These are phyloP conservation scores for Chytriomyces sp. DNA, from an alignment of 192 early-diverging fungal species.

Conservation along the genomic window DNA sequence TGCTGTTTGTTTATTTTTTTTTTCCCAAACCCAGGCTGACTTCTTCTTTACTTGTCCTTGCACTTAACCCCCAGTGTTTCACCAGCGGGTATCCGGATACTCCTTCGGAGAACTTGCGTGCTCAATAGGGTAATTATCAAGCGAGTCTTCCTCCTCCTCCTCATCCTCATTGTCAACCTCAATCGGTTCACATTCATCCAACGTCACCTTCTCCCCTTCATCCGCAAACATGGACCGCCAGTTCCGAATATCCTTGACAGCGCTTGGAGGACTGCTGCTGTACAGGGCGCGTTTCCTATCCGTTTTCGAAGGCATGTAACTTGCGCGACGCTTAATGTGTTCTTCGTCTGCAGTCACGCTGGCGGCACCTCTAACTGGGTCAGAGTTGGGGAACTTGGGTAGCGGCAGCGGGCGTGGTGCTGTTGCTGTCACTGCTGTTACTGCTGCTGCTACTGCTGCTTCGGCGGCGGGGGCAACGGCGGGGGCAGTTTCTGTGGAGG, in stretches of 20 bases:
- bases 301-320: background rate
- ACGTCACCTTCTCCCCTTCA: constrained; percentile 1
- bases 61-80: too few relatives aligned
- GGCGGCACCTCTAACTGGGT: background rate
- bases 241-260: constrained; percentile 21
- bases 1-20: too few relatives aligned
- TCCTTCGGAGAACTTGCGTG: too few relatives aligned
- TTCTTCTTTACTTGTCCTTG: too few relatives aligned
- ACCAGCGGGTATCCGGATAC: too few relatives aligned
- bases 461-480: constrained; percentile 1
- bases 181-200: constrained; percentile 30
- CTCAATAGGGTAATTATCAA: too few relatives aligned
- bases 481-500: constrained; percentile 4
- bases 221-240: constrained; percentile 20
- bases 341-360: background rate
- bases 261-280: constrained; percentile 17
- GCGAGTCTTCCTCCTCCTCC: constrained; percentile 15
- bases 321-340: background rate
- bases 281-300: background rate
- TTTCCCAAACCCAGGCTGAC: too few relatives aligned
- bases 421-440: constrained; percentile 7
- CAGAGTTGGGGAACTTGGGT: background rate
- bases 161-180: constrained; percentile 6
- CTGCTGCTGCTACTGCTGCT: background rate
- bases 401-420: background rate